phyloP scores from a whole-genome alignment of 352 stramenopile genomes.

The Phytophthora uliginosa region DNA sequence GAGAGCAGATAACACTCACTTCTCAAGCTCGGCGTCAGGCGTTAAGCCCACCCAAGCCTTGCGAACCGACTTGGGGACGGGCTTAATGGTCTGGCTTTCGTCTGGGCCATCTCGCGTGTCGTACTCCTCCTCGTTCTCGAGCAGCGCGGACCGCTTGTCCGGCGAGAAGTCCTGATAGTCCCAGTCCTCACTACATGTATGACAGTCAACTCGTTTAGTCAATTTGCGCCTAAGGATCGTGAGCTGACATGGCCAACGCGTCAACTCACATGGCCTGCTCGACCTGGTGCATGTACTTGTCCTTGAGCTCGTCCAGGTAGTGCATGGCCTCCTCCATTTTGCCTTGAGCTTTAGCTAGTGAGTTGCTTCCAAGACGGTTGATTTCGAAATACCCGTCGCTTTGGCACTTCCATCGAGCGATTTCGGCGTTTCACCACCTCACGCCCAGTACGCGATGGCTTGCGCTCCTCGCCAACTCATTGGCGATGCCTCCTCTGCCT shows the following conservation, averaged over 20 bases:
- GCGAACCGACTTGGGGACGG: constrained; percentile 34
- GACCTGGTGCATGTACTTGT: constrained; percentile 69
- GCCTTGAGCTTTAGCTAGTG: background rate
- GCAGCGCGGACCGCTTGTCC: constrained; percentile 67
- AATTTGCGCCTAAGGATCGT: too few species aligned
- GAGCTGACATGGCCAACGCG: background rate
- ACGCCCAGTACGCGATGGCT: constrained; percentile 19
- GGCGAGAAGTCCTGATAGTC: constrained; percentile 79
- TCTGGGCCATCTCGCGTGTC: constrained; percentile 48
- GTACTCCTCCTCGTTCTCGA: constrained; percentile 58
- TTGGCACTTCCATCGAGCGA: background rate
- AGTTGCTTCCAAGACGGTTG: constrained; percentile 11
- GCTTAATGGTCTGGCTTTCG: constrained; percentile 46
- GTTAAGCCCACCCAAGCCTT: constrained; percentile 60
- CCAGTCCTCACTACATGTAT: constrained; percentile 62
- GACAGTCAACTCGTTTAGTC: background rate
- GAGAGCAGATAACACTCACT: constrained; percentile 39
- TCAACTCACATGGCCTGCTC: constrained; percentile 62
- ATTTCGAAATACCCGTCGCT: constrained; percentile 23
- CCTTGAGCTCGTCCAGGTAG: constrained; percentile 67
- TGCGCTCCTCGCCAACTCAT: background rate
- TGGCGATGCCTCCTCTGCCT: constrained; percentile 14
- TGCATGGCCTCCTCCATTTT: constrained; percentile 51
- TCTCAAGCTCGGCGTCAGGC: constrained; percentile 52
- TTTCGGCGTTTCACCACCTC: constrained; percentile 10